These are phyloP conservation scores for Gynandropsis gynandra DNA, from an alignment of 345 rosid species.

Conservation along the genomic window DNA sequence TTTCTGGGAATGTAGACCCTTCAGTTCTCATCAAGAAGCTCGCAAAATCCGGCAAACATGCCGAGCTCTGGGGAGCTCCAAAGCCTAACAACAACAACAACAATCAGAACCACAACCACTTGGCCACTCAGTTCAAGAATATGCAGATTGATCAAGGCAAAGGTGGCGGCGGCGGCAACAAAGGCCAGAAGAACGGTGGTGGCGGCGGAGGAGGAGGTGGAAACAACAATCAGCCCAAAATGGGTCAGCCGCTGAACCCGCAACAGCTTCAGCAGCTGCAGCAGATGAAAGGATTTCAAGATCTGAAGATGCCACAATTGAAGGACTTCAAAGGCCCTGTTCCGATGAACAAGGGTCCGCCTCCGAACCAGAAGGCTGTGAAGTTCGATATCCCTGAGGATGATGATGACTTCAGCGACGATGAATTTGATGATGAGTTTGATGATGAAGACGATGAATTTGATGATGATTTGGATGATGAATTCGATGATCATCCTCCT, in stretches of 20 bases:
- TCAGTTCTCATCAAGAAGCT: constrained; percentile 72
- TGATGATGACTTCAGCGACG: constrained; percentile 39
- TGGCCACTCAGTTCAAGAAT: constrained; percentile 62
- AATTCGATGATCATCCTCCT: constrained; percentile 38
- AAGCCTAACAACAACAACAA: constrained; percentile 43
- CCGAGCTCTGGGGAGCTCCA: constrained; percentile 75
- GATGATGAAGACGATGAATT: constrained; percentile 30
- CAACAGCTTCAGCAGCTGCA: constrained; percentile 59
- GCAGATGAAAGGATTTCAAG: constrained; percentile 60
- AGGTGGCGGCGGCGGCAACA: constrained; percentile 36
- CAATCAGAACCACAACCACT: constrained; percentile 41
- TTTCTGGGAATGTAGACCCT: constrained; percentile 68
- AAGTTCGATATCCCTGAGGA: constrained; percentile 44
- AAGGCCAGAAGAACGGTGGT: constrained; percentile 44
- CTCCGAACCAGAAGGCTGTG: constrained; percentile 39
- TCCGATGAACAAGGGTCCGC: constrained; percentile 24
- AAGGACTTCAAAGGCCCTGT: constrained; percentile 49
- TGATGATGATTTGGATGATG: constrained; percentile 41
- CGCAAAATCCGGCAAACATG: constrained; percentile 85
- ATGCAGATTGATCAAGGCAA: constrained; percentile 62
- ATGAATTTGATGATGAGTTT: constrained; percentile 35
- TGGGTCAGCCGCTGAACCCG: constrained; percentile 38
- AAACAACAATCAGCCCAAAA: constrained; percentile 5
- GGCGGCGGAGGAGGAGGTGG: constrained; percentile 18
- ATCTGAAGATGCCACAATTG: constrained; percentile 57